Conservation (phyloP, 2,329 filamentous ascomycete genomes). For the Pyricularia sp. region DNA sequence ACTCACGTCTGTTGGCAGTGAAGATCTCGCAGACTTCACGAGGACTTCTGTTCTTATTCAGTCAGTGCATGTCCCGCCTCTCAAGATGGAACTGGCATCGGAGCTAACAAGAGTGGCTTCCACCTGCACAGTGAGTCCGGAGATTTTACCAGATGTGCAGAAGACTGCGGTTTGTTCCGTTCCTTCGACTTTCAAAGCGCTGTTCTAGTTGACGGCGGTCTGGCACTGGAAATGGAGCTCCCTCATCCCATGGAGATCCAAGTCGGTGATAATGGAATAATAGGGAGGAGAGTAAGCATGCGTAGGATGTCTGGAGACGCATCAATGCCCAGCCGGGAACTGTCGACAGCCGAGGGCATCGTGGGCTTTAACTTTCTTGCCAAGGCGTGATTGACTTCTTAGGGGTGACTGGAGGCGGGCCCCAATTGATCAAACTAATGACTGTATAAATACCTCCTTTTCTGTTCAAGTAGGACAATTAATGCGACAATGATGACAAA, state of each 20-base stretch:
- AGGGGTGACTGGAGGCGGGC: not conserved
- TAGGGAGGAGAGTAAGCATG: slow-evolving; percentile 3
- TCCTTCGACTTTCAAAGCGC: not conserved
- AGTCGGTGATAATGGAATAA: slow-evolving; percentile 2
- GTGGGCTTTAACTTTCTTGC: slow-evolving; percentile 4
- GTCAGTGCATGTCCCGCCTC: not conserved
- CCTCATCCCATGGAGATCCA: not conserved
- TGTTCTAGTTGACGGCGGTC: not conserved
- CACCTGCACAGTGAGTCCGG: not conserved
- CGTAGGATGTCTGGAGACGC: not conserved
- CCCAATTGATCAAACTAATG: not conserved
- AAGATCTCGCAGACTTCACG: not conserved
- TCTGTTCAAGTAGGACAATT: not conserved
- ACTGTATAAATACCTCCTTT: not conserved
- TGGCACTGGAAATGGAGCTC: not conserved
- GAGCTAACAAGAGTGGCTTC: not conserved
- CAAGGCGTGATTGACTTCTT: not conserved
- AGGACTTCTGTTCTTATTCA: slow-evolving; percentile 1
- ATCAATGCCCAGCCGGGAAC: not conserved
- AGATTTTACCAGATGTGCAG: not conserved
- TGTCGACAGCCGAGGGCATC: slow-evolving; percentile 1
- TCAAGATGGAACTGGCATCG: not conserved
- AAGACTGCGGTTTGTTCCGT: not conserved
- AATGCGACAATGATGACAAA: not conserved
- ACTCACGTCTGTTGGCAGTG: not conserved